These are phyloP conservation scores for Albizia julibrissin DNA, from an alignment of 306 rosid genomes.

Conservation along the genomic window DNA sequence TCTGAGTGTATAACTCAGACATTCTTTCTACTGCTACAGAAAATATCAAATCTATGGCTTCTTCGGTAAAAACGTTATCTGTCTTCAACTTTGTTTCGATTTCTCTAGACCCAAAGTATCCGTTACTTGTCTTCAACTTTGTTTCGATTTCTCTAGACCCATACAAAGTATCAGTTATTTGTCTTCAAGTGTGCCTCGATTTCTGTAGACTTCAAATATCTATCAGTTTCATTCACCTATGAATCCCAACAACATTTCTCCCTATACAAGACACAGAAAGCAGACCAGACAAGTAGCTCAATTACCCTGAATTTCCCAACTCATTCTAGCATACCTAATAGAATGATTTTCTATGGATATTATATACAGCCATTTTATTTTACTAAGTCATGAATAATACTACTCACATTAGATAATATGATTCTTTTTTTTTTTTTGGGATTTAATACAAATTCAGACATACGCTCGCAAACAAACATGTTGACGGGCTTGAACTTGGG, in stretches of 20 bases:
- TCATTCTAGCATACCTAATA: background rate
- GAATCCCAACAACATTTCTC: background rate
- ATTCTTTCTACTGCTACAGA: background rate
- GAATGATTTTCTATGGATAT: too few species aligned
- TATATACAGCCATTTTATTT: too few species aligned
- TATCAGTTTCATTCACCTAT: background rate
- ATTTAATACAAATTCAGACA: too few species aligned
- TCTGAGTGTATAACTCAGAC: background rate
- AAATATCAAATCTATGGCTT: background rate
- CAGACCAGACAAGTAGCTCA: background rate
- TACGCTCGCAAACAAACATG: too few species aligned
- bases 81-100: background rate
- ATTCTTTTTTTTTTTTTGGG: too few species aligned
- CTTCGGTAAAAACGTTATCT: background rate
- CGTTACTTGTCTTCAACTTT: background rate
- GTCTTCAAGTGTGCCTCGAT: background rate
- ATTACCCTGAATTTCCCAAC: background rate
- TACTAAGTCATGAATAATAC: background rate
- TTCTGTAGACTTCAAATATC: background rate
- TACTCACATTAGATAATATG: too few species aligned
- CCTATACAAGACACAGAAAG: background rate
- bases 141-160: background rate
- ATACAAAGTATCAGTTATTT: background rate
- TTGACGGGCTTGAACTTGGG: too few species aligned
- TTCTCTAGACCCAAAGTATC: background rate